phyloP scores from a whole-genome alignment of 2,329 filamentous ascomycete species.

The Ceratocystis alfenasii region DNA sequence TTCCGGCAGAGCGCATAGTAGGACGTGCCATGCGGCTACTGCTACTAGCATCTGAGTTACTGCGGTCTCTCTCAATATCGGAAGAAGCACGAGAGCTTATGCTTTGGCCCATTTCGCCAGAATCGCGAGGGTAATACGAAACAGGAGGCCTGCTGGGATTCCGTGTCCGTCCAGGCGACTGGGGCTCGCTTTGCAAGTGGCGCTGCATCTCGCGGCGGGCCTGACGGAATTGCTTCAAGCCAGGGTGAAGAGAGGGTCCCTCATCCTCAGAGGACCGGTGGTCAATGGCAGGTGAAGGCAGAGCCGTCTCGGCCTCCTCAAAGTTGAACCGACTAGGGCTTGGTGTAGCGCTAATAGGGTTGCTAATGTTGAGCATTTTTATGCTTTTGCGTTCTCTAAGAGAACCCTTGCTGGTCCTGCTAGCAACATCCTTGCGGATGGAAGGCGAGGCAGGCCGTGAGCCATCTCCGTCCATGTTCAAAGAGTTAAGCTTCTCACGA shows the following conservation, averaged over 20 bases:
- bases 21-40: slow-evolving; percentile 29
- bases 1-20: slow-evolving; percentile 13
- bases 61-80: slow-evolving; percentile 38
- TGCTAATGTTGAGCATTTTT: slow-evolving; percentile 47
- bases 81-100: slow-evolving; percentile 28
- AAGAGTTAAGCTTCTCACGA: slow-evolving; percentile 57
- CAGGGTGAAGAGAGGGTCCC: slow-evolving; percentile 35
- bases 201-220: slow-evolving; percentile 45
- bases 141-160: slow-evolving; percentile 37
- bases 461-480: slow-evolving; percentile 50
- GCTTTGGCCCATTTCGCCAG: slow-evolving; percentile 25
- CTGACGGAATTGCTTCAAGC: slow-evolving; percentile 45
- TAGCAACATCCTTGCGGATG: slow-evolving; percentile 35
- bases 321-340: slow-evolving; percentile 29
- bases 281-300: slow-evolving; percentile 21
- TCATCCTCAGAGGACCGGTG: slow-evolving; percentile 31
- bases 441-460: slow-evolving; percentile 28
- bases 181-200: slow-evolving; percentile 38
- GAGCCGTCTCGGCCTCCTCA: slow-evolving; percentile 24
- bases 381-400: slow-evolving; percentile 47
- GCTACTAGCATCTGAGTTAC: slow-evolving; percentile 45
- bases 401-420: slow-evolving; percentile 57
- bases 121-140: slow-evolving; percentile 31
- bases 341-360: slow-evolving; percentile 33
- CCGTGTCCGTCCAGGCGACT: slow-evolving; percentile 36